phyloP scores from a whole-genome alignment of 1,284 basidiomycete species.

The Ustilago xerochloae region DNA sequence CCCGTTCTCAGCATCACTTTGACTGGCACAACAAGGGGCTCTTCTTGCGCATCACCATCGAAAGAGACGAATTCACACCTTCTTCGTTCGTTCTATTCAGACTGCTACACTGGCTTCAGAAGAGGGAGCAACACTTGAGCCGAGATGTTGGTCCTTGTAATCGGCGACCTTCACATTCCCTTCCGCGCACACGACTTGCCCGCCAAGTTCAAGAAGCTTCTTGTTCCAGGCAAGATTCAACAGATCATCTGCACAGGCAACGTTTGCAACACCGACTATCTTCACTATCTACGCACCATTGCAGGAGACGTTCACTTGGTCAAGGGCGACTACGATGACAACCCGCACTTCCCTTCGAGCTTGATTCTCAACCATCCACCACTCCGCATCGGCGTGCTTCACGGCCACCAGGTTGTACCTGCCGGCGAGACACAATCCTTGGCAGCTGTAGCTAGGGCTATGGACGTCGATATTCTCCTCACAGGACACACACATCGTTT shows the following conservation, averaged over 20 bases:
- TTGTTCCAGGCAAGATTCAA: conserved; percentile 94
- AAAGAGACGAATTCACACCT: no score
- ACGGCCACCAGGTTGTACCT: conserved; percentile 94
- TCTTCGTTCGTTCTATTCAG: no score
- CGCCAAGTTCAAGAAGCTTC: conserved; percentile 94
- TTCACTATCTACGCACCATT: conserved; percentile 95
- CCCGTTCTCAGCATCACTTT: neutral
- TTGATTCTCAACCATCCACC: conserved; percentile 84
- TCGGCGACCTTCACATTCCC: conserved; percentile 65
- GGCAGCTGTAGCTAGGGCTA: conserved; percentile 83
- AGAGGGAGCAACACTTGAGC: no score
- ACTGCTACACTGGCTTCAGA: no score
- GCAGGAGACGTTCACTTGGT: conserved; percentile 94
- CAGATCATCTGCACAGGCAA: conserved; percentile 98
- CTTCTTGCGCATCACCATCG: no score
- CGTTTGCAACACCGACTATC: conserved; percentile 95
- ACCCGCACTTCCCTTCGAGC: conserved; percentile 81
- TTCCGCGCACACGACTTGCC: conserved; percentile 82
- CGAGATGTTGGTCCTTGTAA: conserved; percentile 62
- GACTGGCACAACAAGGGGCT: neutral
- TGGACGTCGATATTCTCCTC: conserved; percentile 96
- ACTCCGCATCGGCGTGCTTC: conserved; percentile 91
- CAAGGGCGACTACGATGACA: conserved; percentile 94
- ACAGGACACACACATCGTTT: conserved; percentile 97
- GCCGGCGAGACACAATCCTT: conserved; percentile 90